A percentile compares a stretch with the other conserved stretches of the same genome.
Evolutionary conservation across 2,329 filamentous ascomycete genomes (phyloP).

Genomic region (Cladosporium oxysporum): DNA sequence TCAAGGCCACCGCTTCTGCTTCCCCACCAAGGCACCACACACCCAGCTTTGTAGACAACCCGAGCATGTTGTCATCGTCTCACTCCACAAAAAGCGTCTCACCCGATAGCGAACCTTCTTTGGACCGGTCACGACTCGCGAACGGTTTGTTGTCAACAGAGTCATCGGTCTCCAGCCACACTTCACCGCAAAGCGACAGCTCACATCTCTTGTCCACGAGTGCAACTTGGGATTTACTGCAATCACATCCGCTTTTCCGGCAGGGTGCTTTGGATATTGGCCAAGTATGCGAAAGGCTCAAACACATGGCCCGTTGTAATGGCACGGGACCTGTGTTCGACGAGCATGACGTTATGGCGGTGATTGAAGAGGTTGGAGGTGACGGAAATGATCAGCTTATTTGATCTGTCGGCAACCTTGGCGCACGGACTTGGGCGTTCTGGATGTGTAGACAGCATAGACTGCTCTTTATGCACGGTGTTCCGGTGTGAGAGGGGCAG

Average conservation of each 20-base stretch:
- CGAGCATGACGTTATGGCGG: conserved; percentile 69
- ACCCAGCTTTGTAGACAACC: conserved; percentile 41
- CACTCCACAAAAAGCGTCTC: conserved; percentile 23
- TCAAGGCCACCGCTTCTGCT: conserved; percentile 71
- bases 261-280: conserved; percentile 78
- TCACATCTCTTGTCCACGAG: conserved; percentile 66
- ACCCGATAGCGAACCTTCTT: conserved; percentile 23
- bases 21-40: conserved; percentile 47
- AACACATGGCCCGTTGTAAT: conserved; percentile 75
- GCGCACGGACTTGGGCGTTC: not conserved
- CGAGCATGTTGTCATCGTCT: conserved; percentile 28
- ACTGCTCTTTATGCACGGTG: not conserved
- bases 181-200: conserved; percentile 42
- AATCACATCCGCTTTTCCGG: conserved; percentile 74
- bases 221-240: conserved; percentile 88
- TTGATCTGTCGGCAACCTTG: conserved; percentile 40
- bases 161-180: conserved; percentile 22
- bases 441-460: not conserved
- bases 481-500: not conserved
- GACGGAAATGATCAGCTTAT: conserved; percentile 78
- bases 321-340: conserved; percentile 85
- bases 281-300: conserved; percentile 77
- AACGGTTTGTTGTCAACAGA: conserved; percentile 28
- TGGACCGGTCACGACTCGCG: conserved; percentile 25
- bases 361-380: conserved; percentile 76